phyloP scores from a whole-genome alignment of 2,329 filamentous ascomycete genomes.

The Zymoseptoria ardabiliae region DNA sequence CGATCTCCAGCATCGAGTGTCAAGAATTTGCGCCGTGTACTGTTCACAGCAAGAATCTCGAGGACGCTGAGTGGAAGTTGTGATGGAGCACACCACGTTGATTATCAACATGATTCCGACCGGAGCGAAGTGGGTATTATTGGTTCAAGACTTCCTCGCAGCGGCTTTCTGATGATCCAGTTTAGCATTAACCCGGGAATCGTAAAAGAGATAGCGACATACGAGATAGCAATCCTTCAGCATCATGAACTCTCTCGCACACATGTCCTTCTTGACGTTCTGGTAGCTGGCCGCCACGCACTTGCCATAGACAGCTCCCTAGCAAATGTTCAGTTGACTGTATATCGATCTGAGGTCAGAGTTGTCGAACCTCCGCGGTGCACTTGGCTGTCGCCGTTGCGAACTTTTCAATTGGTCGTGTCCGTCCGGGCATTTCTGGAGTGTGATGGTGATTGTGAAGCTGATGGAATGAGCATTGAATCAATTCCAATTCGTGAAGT shows the following conservation, averaged over 20 bases:
- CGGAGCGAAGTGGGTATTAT: neutral
- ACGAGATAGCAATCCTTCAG: slow-evolving; percentile 86
- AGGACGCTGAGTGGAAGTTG: too few species aligned
- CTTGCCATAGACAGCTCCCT: slow-evolving; percentile 84
- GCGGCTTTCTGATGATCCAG: slow-evolving; percentile 21
- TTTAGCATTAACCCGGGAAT: neutral
- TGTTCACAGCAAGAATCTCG: too few species aligned
- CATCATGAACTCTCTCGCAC: slow-evolving; percentile 71
- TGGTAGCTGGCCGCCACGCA: slow-evolving; percentile 89
- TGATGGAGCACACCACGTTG: too few species aligned
- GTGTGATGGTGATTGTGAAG: neutral
- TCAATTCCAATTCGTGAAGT: neutral
- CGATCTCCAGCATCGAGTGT: too few species aligned
- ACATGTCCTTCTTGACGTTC: slow-evolving; percentile 84
- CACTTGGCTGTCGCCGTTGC: slow-evolving; percentile 60
- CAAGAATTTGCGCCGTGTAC: too few species aligned
- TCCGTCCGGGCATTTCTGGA: slow-evolving; percentile 38
- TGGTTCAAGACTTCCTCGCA: slow-evolving; percentile 19
- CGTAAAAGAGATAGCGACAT: slow-evolving; percentile 25
- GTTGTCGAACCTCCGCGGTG: slow-evolving; percentile 50
- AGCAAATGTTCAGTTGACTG: slow-evolving; percentile 2
- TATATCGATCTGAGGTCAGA: neutral
- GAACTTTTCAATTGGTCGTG: slow-evolving; percentile 61
- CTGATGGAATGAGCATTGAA: neutral
- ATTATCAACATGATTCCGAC: too few species aligned